Evolutionary conservation across 2,329 filamentous ascomycete genomes (phyloP).

Genomic region (Sporothrix luriei): DNA sequence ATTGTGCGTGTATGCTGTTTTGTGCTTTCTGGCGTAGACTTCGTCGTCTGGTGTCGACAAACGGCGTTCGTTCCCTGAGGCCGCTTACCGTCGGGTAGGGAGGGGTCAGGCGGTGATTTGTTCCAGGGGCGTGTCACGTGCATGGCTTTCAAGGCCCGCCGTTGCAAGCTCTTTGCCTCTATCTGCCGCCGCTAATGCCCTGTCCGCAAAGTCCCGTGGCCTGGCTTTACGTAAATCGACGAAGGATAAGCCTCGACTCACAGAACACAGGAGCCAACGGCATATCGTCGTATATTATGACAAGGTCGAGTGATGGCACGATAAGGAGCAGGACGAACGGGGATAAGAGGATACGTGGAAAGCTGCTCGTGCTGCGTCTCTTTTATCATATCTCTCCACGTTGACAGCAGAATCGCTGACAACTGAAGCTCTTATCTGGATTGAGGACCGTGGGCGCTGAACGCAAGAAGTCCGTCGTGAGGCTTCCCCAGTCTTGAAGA

Average conservation of each 20-base stretch:
- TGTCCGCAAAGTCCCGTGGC: conserved; percentile 15
- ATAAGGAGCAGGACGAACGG: background rate
- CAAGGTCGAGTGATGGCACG: background rate
- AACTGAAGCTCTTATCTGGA: background rate
- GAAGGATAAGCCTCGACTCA: conserved; percentile 7
- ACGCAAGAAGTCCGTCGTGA: background rate
- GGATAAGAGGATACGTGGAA: background rate
- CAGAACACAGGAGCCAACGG: background rate
- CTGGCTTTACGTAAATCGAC: conserved; percentile 18
- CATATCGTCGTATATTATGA: background rate
- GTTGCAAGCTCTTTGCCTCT: background rate
- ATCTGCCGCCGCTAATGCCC: background rate
- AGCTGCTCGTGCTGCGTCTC: background rate
- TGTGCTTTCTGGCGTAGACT: too few species aligned
- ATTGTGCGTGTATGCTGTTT: too few species aligned
- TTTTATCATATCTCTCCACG: background rate
- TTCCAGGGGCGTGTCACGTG: background rate
- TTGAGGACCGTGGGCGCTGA: background rate
- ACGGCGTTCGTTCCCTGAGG: too few species aligned
- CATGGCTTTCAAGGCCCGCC: too few species aligned
- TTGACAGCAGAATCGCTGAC: background rate
- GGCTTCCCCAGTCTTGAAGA: background rate
- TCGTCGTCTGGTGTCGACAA: too few species aligned
- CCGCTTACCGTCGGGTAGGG: background rate
- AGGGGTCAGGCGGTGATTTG: too few species aligned